Evolutionary conservation across 1,284 basidiomycete genomes (phyloP), one percentile per base, ranked within the genome.

Genomic region (Puccinia brachypodii): DNA sequence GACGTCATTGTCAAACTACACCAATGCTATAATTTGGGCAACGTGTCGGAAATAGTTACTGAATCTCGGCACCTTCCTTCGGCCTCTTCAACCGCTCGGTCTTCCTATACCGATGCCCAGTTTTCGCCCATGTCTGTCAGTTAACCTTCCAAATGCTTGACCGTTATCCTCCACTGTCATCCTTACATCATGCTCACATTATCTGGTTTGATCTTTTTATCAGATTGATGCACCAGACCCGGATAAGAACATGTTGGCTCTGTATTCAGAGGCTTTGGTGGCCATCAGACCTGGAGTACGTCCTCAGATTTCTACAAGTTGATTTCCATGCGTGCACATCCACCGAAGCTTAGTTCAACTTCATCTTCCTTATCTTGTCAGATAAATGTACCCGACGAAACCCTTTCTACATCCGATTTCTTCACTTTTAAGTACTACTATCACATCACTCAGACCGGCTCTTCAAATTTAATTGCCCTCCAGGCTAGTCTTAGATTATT

Each of bases 21-120:
- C 77, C 86, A 88, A 0, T 91, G 91, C 0, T 93, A 92, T 84
- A 85, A 92, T 40, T 84, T 88, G 1, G 92, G 92, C 3, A 85
- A 91, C 47, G 85, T 92, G 1, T 86, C 87, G n/a, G 85, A 85
- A 7, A 60, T 85, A 22, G 76, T 84, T 22, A 83, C 76, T 16
- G 73, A 47, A 11, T 62, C 74, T 77, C n/a, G 28, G 73, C 14
- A 74, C 72, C 22, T 56, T 60, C 13, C 76, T 40, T 25, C 47
- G 36, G n/a, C 1, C 86, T 94, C 22, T 89, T 91, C 0, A 88
- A 89, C 56, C 47, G 25, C 64, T 68, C 90, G 84, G 44, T 40
- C 82, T 90, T 16, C 88, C 89, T 78, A 89, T 89, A 77, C 89
- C 88, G 83, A 84, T 90, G 47, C 86, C 88, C 36, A 83, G 56